Evolutionary conservation across 768 basidiomycete species (phyloP), one percentile per base, ranked within the genome.

Genomic region (Naematelia encephala): DNA sequence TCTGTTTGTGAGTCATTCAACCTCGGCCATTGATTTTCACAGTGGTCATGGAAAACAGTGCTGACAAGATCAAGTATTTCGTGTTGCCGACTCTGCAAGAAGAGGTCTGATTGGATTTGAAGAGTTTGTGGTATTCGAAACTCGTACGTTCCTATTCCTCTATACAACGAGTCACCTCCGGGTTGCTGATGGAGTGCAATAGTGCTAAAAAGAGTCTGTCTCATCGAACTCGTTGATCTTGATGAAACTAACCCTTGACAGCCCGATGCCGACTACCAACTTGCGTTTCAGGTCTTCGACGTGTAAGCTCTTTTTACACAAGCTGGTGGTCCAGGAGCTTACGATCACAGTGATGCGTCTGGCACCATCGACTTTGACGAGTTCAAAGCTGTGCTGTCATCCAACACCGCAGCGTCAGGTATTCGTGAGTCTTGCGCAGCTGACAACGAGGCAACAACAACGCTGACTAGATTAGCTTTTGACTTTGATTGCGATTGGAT

Each of bases 401-500:
- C 86, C 57, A 91, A 87, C 67, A 75, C 82, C 87, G 69, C 87
- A 84, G 28, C 81, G 84, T 43, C 88, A 87, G 66, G 63, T n/a
- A 72, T 74, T n/a, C 72, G 69, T 71, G 56, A 45, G 69, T 68
- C 23, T 42, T 2, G 39, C 5, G 11, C n/a, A 8, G 21, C n/a
- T 4, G 54, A 11, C 42, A 26, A 23, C 39, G 21, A 14, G 16
- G 21, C 26, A 29, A 27, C 1, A n/a, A 11, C 19, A 13, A n/a
- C n/a, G 50, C 48, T 45, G 22, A 59, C 46, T 8, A 29, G 16
- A 44, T 39, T 30, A 76, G 74, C 96, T 28, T 98, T 98, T 76
- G 85, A 97, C 78, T 97, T 94, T 78, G 89, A 93, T 76, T 89
- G 90, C 72, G 89, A 93, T 75, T 99, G 96, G 96, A 84, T 97